Evolutionary conservation across 179 eudicot species (phyloP), one percentile per base, ranked within the genome.

Genomic region (Beta macrorhiza): DNA sequence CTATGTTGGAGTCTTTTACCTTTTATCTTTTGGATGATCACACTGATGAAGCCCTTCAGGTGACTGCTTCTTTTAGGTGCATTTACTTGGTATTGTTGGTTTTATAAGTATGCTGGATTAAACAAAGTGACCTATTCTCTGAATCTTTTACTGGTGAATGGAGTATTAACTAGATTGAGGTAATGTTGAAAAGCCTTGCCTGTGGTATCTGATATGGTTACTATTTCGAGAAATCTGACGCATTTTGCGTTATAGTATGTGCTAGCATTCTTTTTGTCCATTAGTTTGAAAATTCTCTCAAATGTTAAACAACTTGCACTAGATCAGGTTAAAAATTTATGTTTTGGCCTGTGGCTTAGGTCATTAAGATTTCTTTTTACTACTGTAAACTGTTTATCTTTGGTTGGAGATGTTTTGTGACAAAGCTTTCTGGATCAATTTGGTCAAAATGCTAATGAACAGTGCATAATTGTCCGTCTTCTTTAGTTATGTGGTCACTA

Each of bases 1-100:
- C 92, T 52, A 87, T 96, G 78, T 80, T 94, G 89, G 99, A 96
- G 87, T 96, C 97, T 32, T 85, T 96, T 84, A 87, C 90, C 58
- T 96, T 92, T 75, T 96, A 91, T 85, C 97, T 96, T 78, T 83
- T 96, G 84, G 99, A 94, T 87, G 97, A 94, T 86, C 89, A 91
- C 77, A 86, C 90, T 12, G 95, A 91, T 65, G 92, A 90, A 77
- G 93, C 99, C 82, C 89, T 96, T 68, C 85, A 96, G 98, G 99
- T 96, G 81, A 82, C 62, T 81, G 72, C 64, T n/a, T 37, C 3
- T 32, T 76, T 63, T 56, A 74, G 58, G 75, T 16, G 29, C 42
- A 32, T 47, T 25, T 42, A 72, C 22, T 72, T 71, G 29, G 25
- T 72, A 32, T 25, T 67, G 75, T 44, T 9, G 29, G 52, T 57